phyloP scores from a whole-genome alignment of 164 flowering plant species.

The Chimonanthus praecox region DNA sequence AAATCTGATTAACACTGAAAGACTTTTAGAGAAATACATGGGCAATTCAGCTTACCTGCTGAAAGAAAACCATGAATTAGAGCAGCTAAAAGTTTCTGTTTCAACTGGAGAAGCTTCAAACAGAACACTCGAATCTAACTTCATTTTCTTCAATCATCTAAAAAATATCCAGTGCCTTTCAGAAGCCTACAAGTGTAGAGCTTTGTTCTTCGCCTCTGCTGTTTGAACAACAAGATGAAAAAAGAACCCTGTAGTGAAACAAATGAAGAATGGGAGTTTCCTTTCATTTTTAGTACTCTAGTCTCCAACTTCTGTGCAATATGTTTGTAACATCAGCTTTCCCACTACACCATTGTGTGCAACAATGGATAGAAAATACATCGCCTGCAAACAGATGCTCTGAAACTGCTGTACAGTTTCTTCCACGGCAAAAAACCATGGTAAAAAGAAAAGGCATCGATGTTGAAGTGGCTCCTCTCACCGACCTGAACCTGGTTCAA shows the following conservation, averaged over 20 bases:
- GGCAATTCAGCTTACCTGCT: neutral
- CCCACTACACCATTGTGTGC: neutral
- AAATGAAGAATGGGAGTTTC: neutral
- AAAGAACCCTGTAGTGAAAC: neutral
- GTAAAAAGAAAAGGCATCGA: neutral
- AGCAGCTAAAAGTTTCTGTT: neutral
- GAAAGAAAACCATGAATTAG: neutral
- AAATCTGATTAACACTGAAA: neutral
- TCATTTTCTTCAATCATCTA: neutral
- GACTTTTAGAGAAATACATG: neutral
- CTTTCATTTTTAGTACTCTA: neutral
- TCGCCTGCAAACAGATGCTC: neutral
- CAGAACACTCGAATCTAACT: neutral
- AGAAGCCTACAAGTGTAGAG: neutral
- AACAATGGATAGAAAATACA: neutral
- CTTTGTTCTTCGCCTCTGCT: neutral
- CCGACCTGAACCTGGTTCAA: conserved; percentile 41
- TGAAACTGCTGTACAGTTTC: conserved; percentile 18
- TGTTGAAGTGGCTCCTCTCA: conserved; percentile 10
- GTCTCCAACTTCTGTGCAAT: neutral
- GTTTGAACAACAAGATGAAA: neutral
- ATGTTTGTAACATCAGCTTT: neutral
- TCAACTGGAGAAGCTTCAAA: neutral
- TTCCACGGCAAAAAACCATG: conserved; percentile 1
- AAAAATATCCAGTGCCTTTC: neutral